Evolutionary conservation across 495 filamentous ascomycete genomes (phyloP).

Genomic region (Neurospora sp.): DNA sequence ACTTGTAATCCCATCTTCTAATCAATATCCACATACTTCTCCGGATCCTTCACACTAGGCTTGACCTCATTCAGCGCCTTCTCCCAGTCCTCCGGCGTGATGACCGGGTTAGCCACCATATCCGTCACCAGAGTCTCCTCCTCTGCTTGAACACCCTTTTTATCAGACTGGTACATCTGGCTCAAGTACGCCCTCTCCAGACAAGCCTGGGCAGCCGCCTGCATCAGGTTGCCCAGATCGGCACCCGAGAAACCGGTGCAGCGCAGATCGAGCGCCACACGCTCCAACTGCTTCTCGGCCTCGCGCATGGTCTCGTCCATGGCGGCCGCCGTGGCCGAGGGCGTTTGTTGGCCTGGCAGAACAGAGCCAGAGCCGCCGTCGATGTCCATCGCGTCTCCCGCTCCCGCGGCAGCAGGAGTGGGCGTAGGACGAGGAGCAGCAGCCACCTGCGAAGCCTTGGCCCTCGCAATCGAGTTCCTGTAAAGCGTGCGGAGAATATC

Average conservation of each 20-base stretch:
- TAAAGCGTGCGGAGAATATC: conserved; percentile 76
- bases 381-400: background rate
- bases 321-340: background rate
- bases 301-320: conserved; percentile 1
- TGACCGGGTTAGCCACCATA: conserved; percentile 30
- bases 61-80: conserved; percentile 58
- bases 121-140: conserved; percentile 1
- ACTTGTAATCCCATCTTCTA: background rate
- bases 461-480: conserved; percentile 47
- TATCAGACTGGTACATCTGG: conserved; percentile 1
- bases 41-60: conserved; percentile 64
- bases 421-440: background rate
- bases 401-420: background rate
- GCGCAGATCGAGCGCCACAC: conserved; percentile 51
- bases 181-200: conserved; percentile 46
- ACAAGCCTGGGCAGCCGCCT: conserved; percentile 67
- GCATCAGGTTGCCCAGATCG: conserved; percentile 68
- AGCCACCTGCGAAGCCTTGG: conserved; percentile 26
- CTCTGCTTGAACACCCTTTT: conserved; percentile 8
- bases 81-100: conserved; percentile 68
- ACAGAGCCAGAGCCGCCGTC: conserved; percentile 1
- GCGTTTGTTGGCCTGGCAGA: background rate
- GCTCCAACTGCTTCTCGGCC: conserved; percentile 35
- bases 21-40: conserved; percentile 10
- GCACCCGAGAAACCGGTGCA: conserved; percentile 88